Percentiles rank a stretch among this genome's conserved stretches.
These are phyloP conservation scores for Xylaria sp. DNA, from an alignment of 2,329 filamentous ascomycete species.

Conservation along the genomic window DNA sequence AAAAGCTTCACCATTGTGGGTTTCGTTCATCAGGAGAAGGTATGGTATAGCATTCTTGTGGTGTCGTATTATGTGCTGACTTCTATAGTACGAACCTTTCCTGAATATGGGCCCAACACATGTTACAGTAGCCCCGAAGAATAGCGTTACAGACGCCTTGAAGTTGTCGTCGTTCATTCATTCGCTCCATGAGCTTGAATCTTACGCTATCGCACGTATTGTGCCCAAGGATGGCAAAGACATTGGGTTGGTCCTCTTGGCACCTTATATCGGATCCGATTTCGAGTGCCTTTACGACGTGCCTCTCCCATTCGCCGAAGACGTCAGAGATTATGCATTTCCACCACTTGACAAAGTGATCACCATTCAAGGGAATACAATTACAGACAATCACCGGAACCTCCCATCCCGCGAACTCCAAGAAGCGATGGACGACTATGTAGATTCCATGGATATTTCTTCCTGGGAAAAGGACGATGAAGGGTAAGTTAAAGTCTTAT, in stretches of 20 bases:
- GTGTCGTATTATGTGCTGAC: conserved; percentile 19
- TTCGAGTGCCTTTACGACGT: conserved; percentile 86
- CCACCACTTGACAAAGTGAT: conserved; percentile 82
- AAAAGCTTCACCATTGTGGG: conserved; percentile 77
- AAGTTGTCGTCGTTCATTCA: conserved; percentile 86
- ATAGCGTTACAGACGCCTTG: conserved; percentile 75
- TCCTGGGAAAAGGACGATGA: conserved; percentile 66
- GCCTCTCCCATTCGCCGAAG: conserved; percentile 88
- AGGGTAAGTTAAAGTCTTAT: conserved; percentile 45
- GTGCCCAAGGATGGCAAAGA: conserved; percentile 79
- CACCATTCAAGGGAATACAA: conserved; percentile 74
- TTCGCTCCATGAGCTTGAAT: conserved; percentile 77
- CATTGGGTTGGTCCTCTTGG: conserved; percentile 70
- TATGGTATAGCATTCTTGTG: conserved; percentile 34
- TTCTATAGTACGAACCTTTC: conserved; percentile 67
- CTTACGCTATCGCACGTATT: conserved; percentile 79
- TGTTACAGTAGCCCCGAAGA: conserved; percentile 69
- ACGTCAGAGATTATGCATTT: conserved; percentile 84
- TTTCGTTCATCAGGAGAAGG: conserved; percentile 70
- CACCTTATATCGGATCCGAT: conserved; percentile 71
- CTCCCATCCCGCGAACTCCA: conserved; percentile 70
- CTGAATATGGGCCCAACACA: conserved; percentile 78
- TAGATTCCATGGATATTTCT: conserved; percentile 87
- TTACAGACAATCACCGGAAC: conserved; percentile 77
- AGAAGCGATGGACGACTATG: conserved; percentile 81